Conservation (phyloP, 2,329 filamentous ascomycete species). For the Fusarium mangiferae region DNA sequence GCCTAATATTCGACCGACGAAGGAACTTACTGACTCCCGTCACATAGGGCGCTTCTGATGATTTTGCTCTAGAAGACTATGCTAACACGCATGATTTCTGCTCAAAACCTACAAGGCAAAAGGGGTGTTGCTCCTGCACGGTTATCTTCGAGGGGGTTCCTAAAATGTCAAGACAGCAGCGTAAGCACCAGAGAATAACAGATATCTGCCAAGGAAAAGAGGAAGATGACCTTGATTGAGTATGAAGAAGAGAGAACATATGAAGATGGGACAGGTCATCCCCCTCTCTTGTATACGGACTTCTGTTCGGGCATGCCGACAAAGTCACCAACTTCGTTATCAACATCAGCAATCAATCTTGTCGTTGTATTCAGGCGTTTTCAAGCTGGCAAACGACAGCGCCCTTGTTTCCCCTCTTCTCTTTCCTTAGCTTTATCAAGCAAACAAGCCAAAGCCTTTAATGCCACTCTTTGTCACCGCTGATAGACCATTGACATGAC, state of each 20-base stretch:
- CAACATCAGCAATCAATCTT: neutral
- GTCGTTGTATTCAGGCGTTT: neutral
- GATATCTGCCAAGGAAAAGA: neutral
- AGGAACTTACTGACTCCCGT: neutral
- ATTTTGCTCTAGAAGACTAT: neutral
- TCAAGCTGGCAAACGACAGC: conserved; percentile 5
- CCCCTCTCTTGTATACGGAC: neutral
- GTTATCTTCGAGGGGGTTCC: neutral
- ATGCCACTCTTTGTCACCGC: conserved; percentile 10
- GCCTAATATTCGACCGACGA: neutral
- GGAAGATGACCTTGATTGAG: neutral
- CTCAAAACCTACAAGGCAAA: too few relatives aligned
- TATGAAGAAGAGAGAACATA: neutral
- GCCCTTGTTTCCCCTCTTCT: neutral
- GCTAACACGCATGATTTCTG: neutral
- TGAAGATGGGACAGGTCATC: neutral
- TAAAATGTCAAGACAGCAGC: neutral
- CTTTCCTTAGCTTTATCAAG: neutral
- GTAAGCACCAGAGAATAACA: neutral
- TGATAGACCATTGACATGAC: neutral
- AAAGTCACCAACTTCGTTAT: neutral
- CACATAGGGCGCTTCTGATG: neutral
- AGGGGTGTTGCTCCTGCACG: neutral
- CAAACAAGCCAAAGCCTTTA: conserved; percentile 7
- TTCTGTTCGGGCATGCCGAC: neutral